A percentile compares a stretch with the other conserved stretches of the same genome.
Evolutionary conservation across 2,329 filamentous ascomycete genomes (phyloP).

Genomic region (Stachybotrys chartarum): DNA sequence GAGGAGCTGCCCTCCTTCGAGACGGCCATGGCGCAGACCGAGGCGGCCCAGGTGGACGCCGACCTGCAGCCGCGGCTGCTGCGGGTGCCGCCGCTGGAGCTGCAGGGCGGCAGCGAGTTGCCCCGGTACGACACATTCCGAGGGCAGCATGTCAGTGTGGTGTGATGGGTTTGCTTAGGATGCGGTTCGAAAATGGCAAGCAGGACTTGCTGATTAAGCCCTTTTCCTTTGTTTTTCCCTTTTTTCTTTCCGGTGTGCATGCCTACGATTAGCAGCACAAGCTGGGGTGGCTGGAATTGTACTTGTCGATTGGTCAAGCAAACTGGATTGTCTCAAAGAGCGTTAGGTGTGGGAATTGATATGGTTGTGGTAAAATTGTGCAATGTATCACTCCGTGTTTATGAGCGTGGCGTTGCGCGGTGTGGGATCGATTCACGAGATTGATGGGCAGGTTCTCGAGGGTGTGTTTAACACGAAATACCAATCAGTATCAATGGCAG

Average conservation of each 20-base stretch:
- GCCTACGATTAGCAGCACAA: neutral
- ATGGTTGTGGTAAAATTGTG: neutral
- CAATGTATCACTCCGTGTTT: neutral
- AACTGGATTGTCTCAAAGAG: neutral
- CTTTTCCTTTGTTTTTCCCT: too few species aligned
- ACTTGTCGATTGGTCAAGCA: neutral
- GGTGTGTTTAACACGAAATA: too few species aligned
- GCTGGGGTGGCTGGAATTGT: neutral
- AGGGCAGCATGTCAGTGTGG: neutral
- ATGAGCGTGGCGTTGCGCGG: neutral
- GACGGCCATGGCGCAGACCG: conserved; percentile 30
- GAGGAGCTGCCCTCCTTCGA: conserved; percentile 43
- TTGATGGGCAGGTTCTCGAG: too few species aligned
- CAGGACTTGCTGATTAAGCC: too few species aligned
- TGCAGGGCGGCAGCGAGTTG: conserved; percentile 25
- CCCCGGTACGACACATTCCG: conserved; percentile 27
- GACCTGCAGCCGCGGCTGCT: conserved; percentile 34
- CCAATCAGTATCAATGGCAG: too few species aligned
- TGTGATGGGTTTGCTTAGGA: neutral
- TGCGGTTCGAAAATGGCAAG: too few species aligned
- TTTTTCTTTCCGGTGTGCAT: too few species aligned
- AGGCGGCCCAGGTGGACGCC: conserved; percentile 36
- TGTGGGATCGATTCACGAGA: neutral
- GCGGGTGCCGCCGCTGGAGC: conserved; percentile 22
- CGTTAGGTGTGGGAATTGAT: neutral